Evolutionary conservation across 345 rosid species (phyloP), one percentile per base, ranked within the genome.

Genomic region (Gossypium raimondii): DNA sequence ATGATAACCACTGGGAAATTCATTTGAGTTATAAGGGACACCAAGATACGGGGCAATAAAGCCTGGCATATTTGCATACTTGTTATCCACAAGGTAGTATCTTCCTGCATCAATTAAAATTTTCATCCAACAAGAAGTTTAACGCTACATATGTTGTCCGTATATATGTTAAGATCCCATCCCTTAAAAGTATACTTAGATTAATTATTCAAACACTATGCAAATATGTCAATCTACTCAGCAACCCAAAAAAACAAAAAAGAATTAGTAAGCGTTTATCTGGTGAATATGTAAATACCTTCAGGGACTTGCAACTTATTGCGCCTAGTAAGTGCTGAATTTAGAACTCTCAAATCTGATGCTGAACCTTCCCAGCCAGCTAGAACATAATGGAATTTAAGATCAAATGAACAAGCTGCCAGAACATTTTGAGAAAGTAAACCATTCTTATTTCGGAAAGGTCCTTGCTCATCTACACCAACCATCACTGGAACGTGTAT

Each of bases 331-430:
- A 94, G 86, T 29, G 97, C 97, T 0, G 97, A 89, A 71, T 87
- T 84, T 45, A 94, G 81, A 82, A 92, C 94, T 72, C 83, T 85
- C 78, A 87, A 87, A 82, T 92, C 92, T 13, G 93, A 86, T 71
- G 98, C 94, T 3, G 98, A 92, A 51, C 97, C 97, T 85, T 94
- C 98, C 98, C 98, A 94, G 16, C 98, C 98, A 78, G 98, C 97
- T 53, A 90, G 83, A 24, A 94, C 97, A 73, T 92, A 94, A 79
- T 82, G 86, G 79, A 94, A 94, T 83, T 85, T 88, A 75, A 94
- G 83, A 82, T 94, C 97, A 79, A 92, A 85, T 43, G 97, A 90
- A 72, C 87, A 88, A 63, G 97, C 97, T 43, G 88, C 93, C 65
- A 94, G 81, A 76, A 92, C 90, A 76, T 84, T 86, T 79, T 94